Evolutionary conservation across 2,329 filamentous ascomycete species (phyloP), one percentile per base, ranked within the genome.

Genomic region (Fusarium multiceps): DNA sequence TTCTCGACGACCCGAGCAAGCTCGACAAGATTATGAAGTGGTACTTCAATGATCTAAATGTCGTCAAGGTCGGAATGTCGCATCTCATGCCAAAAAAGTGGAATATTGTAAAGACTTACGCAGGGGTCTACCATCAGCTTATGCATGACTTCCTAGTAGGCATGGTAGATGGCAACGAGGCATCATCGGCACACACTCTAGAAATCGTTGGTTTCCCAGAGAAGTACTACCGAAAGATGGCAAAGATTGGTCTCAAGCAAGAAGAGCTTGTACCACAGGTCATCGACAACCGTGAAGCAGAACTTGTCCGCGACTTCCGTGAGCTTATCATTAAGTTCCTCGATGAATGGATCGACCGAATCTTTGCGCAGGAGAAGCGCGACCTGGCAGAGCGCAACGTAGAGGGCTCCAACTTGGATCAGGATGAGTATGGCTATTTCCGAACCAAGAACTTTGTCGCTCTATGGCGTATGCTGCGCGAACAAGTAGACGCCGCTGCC

Each of bases 1-100:
- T 99, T 79, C 82, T 95, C 55, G 92, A 91, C 40, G 93, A 98
- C 76, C 93, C 96, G 0, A 87, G 90, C 51, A 89, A 88, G 74
- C 85, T 99, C 48, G 93, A 97, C 69, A 97, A 97, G 83, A 90
- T 88, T 71, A 89, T 97, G 81, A 92, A 92, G 76, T 99, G 96
- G 96, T 99, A 90, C 81, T 99, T 98, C 83, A 98, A 98, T 82
- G 95, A 99, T 79, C 87, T 99, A 40, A 97, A 97, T 80, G 94
- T 93, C 6, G 95, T 98, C 77, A 94, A 95, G 80, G 87, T 97
- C 68, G 95, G 96, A 76, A 97, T 99, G 93, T 89, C 92, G 64
- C 88, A 89, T 28, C 85, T 99, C 55, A 94, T 98, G 89, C 96
- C 97, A 11, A 95, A 93, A 81, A 97, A 96, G 80, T 99, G 96